phyloP scores from a whole-genome alignment of 2,329 filamentous ascomycete species.

The Alternaria metachromatica region DNA sequence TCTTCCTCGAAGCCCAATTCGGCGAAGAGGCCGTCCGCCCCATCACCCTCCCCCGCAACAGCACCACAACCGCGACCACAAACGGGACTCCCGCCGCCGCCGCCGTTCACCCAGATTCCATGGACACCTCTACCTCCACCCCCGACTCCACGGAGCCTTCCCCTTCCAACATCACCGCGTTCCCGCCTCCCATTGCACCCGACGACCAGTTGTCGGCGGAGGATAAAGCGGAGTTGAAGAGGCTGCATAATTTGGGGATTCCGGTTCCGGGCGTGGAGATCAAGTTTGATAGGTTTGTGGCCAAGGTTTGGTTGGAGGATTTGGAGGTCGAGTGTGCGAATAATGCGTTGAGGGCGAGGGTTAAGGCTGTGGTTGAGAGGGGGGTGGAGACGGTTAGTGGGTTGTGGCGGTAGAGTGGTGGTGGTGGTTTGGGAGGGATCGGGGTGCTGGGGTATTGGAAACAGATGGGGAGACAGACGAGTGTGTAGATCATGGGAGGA shows the following conservation, averaged over 20 bases:
- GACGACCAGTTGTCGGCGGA: slow-evolving; percentile 13
- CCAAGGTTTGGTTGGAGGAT: slow-evolving; percentile 90
- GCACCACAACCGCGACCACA: slow-evolving; percentile 37
- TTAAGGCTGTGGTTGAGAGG: slow-evolving; percentile 87
- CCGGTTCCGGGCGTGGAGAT: slow-evolving; percentile 90
- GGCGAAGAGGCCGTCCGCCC: slow-evolving; percentile 81
- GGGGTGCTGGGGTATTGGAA: not conserved
- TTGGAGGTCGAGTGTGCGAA: slow-evolving; percentile 87
- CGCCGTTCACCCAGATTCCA: not conserved
- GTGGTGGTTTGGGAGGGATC: not conserved
- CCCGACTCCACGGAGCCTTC: slow-evolving; percentile 3
- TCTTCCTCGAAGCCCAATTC: slow-evolving; percentile 98
- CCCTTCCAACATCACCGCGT: slow-evolving; percentile 13
- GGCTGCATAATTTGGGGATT: slow-evolving; percentile 83
- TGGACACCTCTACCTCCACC: slow-evolving; percentile 1
- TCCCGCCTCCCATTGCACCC: not conserved
- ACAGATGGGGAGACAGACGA: not conserved
- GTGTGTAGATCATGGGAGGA: not conserved
- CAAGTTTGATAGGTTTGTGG: slow-evolving; percentile 84
- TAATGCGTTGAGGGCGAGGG: slow-evolving; percentile 79
- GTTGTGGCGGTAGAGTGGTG: slow-evolving; percentile 28
- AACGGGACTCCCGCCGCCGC: slow-evolving; percentile 6
- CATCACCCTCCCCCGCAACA: slow-evolving; percentile 69
- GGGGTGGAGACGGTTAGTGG: slow-evolving; percentile 78
- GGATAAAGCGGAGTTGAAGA: slow-evolving; percentile 67